Base-by-base conservation (phyloP, 345 rosid genomes). In the Populus simonii region DNA sequence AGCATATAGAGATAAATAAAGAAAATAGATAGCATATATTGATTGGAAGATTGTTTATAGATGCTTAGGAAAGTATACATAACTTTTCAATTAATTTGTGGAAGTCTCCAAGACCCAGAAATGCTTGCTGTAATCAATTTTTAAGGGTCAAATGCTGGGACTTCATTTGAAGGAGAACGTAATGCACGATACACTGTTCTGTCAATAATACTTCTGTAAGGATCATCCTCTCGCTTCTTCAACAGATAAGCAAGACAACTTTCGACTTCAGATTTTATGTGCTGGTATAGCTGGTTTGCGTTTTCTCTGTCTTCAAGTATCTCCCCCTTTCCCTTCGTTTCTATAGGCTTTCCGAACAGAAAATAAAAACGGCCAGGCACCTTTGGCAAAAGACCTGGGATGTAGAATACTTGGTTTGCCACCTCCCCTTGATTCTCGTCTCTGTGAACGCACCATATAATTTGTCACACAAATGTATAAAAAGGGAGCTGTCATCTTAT, bases 141-240 rank as follows among this genome's bases (percentile, higher is more conserved):
- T 61, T 61, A 87, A 73, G 84, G 88, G 43, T 88, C 85, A 80
- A 94, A 94, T 41, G 94, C 76, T 1, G 90, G 97, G 83, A 86
- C 87, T 68, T 89, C 87, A 22, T 67, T 66, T 38, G 31, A 71
- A 23, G 92, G 81, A 78, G 86, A 63, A 78, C 84, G 73, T 0
- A 87, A 57, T 2, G 83, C 80, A 20, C 77, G 80, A 67, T 89
- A 86, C 29, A 77, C 8, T 51, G 82, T 62, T 80, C 97, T 86
- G 72, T 91, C 91, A 31, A 91, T 3, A 17, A 94, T 70, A 66
- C 72, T 85, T 83, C 96, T 80, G 63, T 87, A 89, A 13, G 96
- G 97, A 78, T 94, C 98, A 75, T 82, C 86, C 81, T 91, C 88
- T 70, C 97, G 72, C 83, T 90, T 91, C 87, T 87, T 86, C 86